A percentile compares a stretch with the other conserved stretches of the same genome.
These are phyloP conservation scores for Otatea glauca DNA, from an alignment of 176 grass and related monocot genomes.

Conservation along the genomic window DNA sequence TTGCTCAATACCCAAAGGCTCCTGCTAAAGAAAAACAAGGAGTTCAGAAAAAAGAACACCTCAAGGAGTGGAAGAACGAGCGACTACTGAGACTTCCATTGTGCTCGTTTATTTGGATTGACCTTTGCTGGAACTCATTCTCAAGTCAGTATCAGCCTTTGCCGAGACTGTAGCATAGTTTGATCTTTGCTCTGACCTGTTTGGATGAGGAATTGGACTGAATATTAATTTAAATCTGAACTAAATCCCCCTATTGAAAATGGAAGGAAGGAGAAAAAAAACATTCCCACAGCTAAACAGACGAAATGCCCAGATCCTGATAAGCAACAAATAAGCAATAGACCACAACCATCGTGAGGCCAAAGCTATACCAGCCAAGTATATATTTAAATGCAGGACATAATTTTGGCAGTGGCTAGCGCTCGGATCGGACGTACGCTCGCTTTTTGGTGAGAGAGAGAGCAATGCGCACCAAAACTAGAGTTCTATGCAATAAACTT, in stretches of 20 bases:
- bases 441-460: too few species aligned
- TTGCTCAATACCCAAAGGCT: too few species aligned
- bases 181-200: too few species aligned
- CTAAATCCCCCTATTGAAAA: neutral
- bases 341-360: neutral
- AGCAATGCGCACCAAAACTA: too few species aligned
- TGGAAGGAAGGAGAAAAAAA: neutral
- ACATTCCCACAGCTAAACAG: neutral
- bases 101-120: neutral
- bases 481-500: too few species aligned
- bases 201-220: too few species aligned
- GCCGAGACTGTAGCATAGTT: too few species aligned
- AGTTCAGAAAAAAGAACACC: neutral
- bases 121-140: neutral
- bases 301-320: neutral
- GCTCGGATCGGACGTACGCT: too few species aligned
- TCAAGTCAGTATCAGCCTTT: too few species aligned
- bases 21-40: neutral
- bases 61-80: neutral
- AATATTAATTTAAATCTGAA: too few species aligned
- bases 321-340: neutral
- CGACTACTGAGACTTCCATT: neutral
- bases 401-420: too few species aligned
- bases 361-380: neutral
- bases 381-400: neutral